Percentiles rank a stretch among this genome's conserved stretches.
These are phyloP conservation scores for Aureobasidium sp. DNA, from an alignment of 2,329 filamentous ascomycete genomes.

Conservation along the genomic window DNA sequence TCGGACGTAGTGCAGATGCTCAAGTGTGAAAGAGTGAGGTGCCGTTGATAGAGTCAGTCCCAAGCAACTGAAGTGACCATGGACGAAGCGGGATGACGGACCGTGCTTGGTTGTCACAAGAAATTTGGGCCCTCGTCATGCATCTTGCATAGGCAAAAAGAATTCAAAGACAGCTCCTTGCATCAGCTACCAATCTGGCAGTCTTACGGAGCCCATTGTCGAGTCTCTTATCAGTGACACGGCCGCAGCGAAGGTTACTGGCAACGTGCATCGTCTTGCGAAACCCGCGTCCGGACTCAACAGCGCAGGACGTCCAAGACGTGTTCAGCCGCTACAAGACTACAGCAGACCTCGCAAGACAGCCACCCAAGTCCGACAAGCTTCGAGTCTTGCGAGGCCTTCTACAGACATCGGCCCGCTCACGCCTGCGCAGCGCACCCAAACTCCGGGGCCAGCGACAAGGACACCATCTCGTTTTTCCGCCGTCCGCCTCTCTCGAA, in stretches of 20 bases:
- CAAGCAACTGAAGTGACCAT: not conserved
- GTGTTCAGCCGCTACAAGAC: not conserved
- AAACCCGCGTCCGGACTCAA: not conserved
- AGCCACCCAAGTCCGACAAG: not conserved
- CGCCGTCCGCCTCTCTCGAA: not conserved
- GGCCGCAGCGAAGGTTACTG: not conserved
- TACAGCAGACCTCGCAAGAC: not conserved
- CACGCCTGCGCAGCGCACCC: not conserved
- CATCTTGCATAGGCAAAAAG: not conserved
- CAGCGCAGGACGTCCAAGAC: not conserved
- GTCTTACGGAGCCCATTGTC: not conserved
- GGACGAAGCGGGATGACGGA: not conserved
- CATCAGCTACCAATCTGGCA: not conserved
- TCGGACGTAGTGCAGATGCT: not conserved
- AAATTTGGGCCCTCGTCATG: constrained; percentile 2
- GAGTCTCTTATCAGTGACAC: not conserved
- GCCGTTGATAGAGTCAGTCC: not conserved
- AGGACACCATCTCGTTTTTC: constrained; percentile 4
- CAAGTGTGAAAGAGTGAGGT: not conserved
- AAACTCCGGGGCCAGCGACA: not conserved
- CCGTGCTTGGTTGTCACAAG: not conserved
- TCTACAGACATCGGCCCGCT: not conserved
- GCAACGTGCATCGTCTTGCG: not conserved
- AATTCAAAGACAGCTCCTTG: no score
- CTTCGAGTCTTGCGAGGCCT: not conserved